phyloP scores from a whole-genome alignment of 73 alveolate species.

The Diophrys appendiculata region DNA sequence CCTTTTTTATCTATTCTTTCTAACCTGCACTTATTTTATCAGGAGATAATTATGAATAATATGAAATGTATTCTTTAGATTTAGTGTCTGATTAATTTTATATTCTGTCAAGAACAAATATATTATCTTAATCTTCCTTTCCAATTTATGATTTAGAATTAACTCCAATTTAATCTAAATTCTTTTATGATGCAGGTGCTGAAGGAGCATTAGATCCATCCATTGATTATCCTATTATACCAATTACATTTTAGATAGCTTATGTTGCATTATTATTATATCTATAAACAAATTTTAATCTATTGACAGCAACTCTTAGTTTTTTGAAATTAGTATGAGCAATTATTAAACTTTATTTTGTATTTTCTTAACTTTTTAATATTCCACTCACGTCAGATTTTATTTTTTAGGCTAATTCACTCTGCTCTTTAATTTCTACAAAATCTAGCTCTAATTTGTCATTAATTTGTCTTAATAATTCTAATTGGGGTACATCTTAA shows the following conservation, averaged over 20 bases:
- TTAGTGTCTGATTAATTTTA: no score
- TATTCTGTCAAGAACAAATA: no score
- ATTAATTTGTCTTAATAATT: conserved; percentile 1
- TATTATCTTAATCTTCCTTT: background rate
- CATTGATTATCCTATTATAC: background rate
- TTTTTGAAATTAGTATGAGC: background rate
- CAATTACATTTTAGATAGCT: background rate
- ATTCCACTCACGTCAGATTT: background rate
- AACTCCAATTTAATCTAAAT: background rate
- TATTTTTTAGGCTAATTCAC: background rate
- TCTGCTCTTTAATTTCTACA: background rate
- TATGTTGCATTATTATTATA: background rate
- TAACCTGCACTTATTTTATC: background rate
- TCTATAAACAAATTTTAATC: conserved; percentile 6
- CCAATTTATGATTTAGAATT: background rate
- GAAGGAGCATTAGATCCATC: background rate
- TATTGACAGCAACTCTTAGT: conserved; percentile 3
- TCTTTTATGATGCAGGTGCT: background rate
- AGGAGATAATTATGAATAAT: no score
- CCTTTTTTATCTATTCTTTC: background rate
- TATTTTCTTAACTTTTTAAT: background rate
- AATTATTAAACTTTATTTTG: background rate
- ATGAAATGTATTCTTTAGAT: no score
- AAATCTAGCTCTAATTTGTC: conserved; percentile 9
- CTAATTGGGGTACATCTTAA: background rate